These are phyloP conservation scores for Irpex lacteus DNA, from an alignment of 1,284 basidiomycete species.

Conservation along the genomic window DNA sequence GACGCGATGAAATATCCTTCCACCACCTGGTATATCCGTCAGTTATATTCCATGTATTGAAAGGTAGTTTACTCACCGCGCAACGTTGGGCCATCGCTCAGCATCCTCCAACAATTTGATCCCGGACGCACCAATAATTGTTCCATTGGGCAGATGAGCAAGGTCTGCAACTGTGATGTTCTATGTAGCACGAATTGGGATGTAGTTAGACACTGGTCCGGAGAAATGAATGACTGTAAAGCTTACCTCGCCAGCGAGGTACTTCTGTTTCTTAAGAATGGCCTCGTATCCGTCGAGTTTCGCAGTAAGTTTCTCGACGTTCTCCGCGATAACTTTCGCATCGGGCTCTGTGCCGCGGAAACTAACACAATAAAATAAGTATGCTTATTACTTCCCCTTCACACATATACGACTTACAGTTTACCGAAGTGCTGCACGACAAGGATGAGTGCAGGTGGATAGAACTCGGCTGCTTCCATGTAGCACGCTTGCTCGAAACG, in stretches of 20 bases:
- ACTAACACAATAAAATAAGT: background rate
- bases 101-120: background rate
- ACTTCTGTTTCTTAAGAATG: background rate
- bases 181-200: background rate
- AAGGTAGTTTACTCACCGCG: background rate
- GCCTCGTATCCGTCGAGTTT: background rate
- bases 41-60: no score
- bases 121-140: background rate
- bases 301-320: background rate
- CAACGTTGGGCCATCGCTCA: background rate
- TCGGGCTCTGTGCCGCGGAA: background rate
- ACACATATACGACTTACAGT: background rate
- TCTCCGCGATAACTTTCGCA: background rate
- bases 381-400: background rate
- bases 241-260: background rate
- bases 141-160: background rate
- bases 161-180: background rate
- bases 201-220: background rate
- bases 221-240: background rate
- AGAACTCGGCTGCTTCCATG: background rate
- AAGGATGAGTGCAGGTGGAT: background rate
- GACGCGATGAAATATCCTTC: slow-evolving; percentile 1
- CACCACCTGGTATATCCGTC: background rate
- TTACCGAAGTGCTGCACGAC: background rate
- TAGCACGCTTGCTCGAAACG: background rate